A percentile compares a stretch with the other conserved stretches of the same genome.
These are phyloP conservation scores for Fusarium musae DNA, from an alignment of 2,329 filamentous ascomycete species.

Conservation along the genomic window DNA sequence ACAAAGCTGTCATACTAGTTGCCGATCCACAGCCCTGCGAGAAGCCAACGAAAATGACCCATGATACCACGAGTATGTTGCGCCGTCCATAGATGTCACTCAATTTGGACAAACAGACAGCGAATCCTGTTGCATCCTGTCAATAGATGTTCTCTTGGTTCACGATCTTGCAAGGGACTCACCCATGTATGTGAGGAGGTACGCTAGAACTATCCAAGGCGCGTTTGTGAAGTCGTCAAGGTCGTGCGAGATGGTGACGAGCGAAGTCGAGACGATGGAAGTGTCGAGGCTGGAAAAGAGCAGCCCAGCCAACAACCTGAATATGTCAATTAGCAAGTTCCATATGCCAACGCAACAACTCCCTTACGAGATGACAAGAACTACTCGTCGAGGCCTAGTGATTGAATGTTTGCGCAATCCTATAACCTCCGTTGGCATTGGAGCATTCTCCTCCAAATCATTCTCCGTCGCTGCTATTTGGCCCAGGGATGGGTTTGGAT, in stretches of 20 bases:
- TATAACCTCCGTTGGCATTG: slow-evolving; percentile 4
- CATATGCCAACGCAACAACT: neutral
- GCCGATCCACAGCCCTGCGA: slow-evolving; percentile 65
- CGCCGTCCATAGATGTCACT: slow-evolving; percentile 69
- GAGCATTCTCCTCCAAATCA: neutral
- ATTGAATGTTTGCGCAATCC: slow-evolving; percentile 41
- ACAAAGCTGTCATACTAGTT: slow-evolving; percentile 63
- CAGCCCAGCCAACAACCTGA: slow-evolving; percentile 62
- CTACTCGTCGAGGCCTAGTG: slow-evolving; percentile 43
- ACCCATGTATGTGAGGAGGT: slow-evolving; percentile 68
- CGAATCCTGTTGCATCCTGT: slow-evolving; percentile 57
- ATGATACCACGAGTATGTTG: slow-evolving; percentile 61
- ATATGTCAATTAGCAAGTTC: slow-evolving; percentile 27
- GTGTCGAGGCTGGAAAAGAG: slow-evolving; percentile 68
- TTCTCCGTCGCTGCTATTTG: slow-evolving; percentile 44
- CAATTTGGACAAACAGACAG: slow-evolving; percentile 67
- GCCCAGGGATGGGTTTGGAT: slow-evolving; percentile 48
- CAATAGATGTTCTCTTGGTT: slow-evolving; percentile 1
- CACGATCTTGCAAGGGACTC: slow-evolving; percentile 19
- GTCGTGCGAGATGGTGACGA: slow-evolving; percentile 66
- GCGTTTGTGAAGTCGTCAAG: slow-evolving; percentile 62
- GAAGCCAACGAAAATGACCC: slow-evolving; percentile 65
- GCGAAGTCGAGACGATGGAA: slow-evolving; percentile 67
- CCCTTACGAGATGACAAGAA: slow-evolving; percentile 52
- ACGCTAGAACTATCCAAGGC: slow-evolving; percentile 66